Base-by-base conservation (phyloP, 495 filamentous ascomycete genomes). In the Penicillium dipodomyicola region DNA sequence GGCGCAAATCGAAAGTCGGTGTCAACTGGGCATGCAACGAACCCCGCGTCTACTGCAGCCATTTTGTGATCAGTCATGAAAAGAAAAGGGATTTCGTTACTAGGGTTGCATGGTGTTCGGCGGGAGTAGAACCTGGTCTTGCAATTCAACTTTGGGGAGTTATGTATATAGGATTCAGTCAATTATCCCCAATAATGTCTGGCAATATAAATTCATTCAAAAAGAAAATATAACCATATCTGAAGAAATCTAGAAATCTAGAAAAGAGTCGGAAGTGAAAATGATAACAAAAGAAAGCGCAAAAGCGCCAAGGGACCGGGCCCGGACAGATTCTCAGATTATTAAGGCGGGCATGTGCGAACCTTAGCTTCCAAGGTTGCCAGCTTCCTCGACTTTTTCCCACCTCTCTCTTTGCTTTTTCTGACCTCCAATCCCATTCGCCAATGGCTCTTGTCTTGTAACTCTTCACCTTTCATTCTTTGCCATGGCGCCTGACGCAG, bases 401-500 rank as follows among this genome's bases (percentile, higher is more conserved):
- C 23, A 32, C 22, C 23, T 51, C 22, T 11, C n/a, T 42, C 27
- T 52, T 39, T 41, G 49, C 22, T 44, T 45, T 35, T 32, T 32
- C n/a, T 44, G 49, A 54, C 57, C 57, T 47, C 30, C 47, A 53
- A 59, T 44, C 49, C 60, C 59, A 52, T 46, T 46, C 43, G 48
- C 59, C 59, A 58, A 61, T 64, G 61, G 62, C 63, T 53, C 48
- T 54, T 56, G 56, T 54, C 52, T 33, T 54, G 22, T 47, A 54
- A 54, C 35, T 45, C 40, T 45, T 30, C 32, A 29, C 25, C 25
- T 39, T n/a, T 25, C 7, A 52, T 42, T 43, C 64, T 50, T 37
- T 15, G 67, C 48, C 52, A 78, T 78, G 75, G 61, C 74, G 51
- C 67, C 77, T 15, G 66, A 70, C 25, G 65, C 68, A 65, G 80